phyloP scores from a whole-genome alignment of 768 basidiomycete species.

The Boletus speciosus region DNA sequence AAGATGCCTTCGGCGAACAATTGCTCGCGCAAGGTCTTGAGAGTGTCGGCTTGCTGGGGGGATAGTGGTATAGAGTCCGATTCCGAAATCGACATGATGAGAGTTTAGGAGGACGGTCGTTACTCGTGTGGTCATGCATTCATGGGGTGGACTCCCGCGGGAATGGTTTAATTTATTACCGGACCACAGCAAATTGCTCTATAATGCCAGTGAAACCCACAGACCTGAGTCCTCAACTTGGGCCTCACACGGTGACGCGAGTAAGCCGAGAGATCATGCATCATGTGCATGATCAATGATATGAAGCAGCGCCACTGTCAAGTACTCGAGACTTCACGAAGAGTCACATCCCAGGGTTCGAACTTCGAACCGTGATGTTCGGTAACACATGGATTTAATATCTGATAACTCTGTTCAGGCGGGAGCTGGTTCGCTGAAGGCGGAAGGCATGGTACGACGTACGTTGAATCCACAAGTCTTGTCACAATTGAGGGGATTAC shows the following conservation, averaged over 20 bases:
- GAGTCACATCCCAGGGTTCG: background rate
- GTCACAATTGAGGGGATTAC: background rate
- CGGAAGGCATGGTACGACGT: background rate
- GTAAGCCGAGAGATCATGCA: background rate
- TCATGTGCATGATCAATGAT: too few species aligned
- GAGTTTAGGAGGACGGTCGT: background rate
- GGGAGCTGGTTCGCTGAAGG: background rate
- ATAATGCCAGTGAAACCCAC: too few species aligned
- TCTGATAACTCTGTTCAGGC: background rate
- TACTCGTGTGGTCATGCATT: background rate
- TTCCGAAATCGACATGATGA: slow-evolving; percentile 15
- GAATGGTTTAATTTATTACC: slow-evolving; percentile 2
- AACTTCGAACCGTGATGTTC: background rate
- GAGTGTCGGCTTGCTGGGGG: slow-evolving; percentile 34
- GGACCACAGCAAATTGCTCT: background rate
- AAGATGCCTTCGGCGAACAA: slow-evolving; percentile 52
- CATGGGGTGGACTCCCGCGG: background rate
- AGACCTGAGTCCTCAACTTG: background rate
- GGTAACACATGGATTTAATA: background rate
- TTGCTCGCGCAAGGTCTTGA: slow-evolving; percentile 50
- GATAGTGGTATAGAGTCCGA: slow-evolving; percentile 12
- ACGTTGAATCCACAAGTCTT: background rate
- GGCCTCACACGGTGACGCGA: background rate
- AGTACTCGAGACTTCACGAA: background rate
- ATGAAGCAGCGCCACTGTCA: background rate